Evolutionary conservation across 768 basidiomycete species (phyloP), one percentile per base, ranked within the genome.

Genomic region (Omphalotus guepiniiformis): DNA sequence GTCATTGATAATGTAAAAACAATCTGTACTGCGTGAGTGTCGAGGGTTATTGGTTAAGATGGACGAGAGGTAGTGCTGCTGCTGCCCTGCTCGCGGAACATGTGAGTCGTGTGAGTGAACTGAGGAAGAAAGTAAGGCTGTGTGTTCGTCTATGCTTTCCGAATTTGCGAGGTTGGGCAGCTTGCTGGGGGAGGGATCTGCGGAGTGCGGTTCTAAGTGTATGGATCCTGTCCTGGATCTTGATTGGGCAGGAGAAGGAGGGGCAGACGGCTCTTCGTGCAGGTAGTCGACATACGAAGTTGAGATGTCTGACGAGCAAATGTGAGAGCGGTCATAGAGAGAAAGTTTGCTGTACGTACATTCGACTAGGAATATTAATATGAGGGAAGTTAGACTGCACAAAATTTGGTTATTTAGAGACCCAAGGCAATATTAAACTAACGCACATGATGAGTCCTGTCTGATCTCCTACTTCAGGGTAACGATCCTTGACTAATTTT

Each of bases 331-430:
- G 27, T n/a, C 26, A 28, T 23, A 40, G 4, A 8, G 42, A 39
- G 22, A 26, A 23, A 40, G 5, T 6, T 16, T 38, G 22, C 26
- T 26, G 54, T 26, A 69, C 85, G 29, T 60, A 85, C 89, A 91
- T 79, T 92, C 89, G 25, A 92, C 66, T 4, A 88, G 63, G 61
- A 92, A 92, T 29, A 92, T 92, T 9, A 71, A 53, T 36, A 91
- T 63, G 11, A 92, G 60, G 0, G 88, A 85, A 21, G 63, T 65
- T 13, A 90, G 61, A 9, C 87, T 88, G 50, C 16, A 42, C 9
- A 39, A 25, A 6, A 30, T 23, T 6, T 46, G 29, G n/a, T 23
- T 32, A 1, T 34, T 53, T 42, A 53, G 47, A 19, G 29, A 30
- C 42, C 27, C 27, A 22, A 6, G 15, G 42, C 11, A 39, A 45